Evolutionary conservation across 257 asterid species (phyloP).

Genomic region (Jacaranda copaia): DNA sequence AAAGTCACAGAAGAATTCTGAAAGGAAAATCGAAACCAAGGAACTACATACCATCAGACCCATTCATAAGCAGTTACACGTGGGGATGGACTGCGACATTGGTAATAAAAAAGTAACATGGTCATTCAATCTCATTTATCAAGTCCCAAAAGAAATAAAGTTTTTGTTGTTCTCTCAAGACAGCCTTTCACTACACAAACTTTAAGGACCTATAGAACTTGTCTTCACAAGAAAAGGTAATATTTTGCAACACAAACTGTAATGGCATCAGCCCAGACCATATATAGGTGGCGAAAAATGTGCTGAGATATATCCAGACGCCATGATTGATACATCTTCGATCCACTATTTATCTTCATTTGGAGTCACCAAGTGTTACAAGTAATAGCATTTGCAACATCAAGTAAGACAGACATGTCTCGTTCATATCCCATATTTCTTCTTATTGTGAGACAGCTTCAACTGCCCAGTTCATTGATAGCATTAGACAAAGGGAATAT

Average conservation of each 20-base stretch:
- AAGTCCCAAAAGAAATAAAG: background rate
- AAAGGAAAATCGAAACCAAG: background rate
- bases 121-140: background rate
- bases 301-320: background rate
- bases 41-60: background rate
- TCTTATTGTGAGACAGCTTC: too few relatives aligned
- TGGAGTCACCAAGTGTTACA: background rate
- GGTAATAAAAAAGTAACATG: background rate
- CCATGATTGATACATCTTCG: background rate
- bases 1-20: background rate
- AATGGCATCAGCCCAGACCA: background rate
- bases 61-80: background rate
- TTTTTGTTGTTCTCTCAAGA: too few relatives aligned
- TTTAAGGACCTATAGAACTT: slow-evolving; percentile 8
- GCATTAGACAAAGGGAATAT: too few relatives aligned
- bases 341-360: background rate
- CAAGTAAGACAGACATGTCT: background rate
- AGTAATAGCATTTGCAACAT: background rate
- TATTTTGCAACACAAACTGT: background rate
- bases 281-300: background rate
- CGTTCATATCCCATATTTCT: too few relatives aligned
- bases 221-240: too few relatives aligned
- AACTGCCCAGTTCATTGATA: too few relatives aligned
- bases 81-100: background rate
- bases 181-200: background rate